These are phyloP conservation scores for Tetrapisispora phaffii DNA, from an alignment of 805 yeast genomes.

Conservation along the genomic window DNA sequence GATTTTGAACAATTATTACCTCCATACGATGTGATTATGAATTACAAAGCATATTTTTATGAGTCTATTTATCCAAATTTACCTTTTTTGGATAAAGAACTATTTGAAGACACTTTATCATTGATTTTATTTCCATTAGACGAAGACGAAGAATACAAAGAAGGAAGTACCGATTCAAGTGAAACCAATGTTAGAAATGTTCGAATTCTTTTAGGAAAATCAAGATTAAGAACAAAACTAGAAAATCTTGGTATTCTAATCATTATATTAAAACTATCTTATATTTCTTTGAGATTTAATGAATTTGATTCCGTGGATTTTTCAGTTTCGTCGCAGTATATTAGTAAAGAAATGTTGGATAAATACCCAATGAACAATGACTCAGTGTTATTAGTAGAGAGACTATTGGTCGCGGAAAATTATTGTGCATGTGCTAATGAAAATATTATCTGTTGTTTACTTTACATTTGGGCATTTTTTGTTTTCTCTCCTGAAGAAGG, in stretches of 20 bases:
- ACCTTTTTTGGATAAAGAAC: conserved; percentile 21
- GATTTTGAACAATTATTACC: conserved; percentile 22
- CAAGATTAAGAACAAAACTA: conserved; percentile 22
- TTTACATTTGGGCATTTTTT: conserved; percentile 27
- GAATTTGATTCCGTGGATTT: conserved; percentile 8
- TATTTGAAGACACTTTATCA: conserved; percentile 24
- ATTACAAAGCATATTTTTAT: conserved; percentile 22
- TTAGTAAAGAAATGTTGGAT: conserved; percentile 13
- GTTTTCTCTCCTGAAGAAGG: conserved; percentile 30
- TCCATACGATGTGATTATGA: conserved; percentile 15
- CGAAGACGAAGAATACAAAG: not conserved
- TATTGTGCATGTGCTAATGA: conserved; percentile 27
- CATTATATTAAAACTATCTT: conserved; percentile 22
- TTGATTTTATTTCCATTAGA: conserved; percentile 10
- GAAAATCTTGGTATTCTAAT: conserved; percentile 21
- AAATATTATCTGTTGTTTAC: conserved; percentile 22
- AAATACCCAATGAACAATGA: conserved; percentile 23
- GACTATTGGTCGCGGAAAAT: conserved; percentile 23
- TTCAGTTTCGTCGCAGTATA: conserved; percentile 3
- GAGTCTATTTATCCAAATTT: conserved; percentile 20
- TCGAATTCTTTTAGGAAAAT: conserved; percentile 19
- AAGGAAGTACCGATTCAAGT: not conserved
- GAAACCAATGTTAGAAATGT: conserved; percentile 13
- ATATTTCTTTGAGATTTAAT: conserved; percentile 18
- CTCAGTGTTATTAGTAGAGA: conserved; percentile 20